Percentiles rank a stretch among this genome's conserved stretches.
Conservation (phyloP, 768 basidiomycete species). For the Dacryopinax spathularia region DNA sequence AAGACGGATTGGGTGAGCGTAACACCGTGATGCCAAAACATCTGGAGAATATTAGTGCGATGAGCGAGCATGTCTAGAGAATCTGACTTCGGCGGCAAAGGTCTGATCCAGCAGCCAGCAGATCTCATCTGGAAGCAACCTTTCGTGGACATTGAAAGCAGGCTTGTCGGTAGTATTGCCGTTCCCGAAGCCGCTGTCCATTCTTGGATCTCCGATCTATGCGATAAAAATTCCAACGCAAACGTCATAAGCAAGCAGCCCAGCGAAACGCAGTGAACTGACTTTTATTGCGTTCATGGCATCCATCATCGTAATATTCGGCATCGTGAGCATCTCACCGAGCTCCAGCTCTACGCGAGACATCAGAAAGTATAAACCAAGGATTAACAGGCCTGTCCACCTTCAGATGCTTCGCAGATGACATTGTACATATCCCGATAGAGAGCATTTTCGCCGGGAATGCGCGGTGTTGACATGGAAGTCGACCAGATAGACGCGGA, state of each 20-base stretch:
- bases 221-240: constrained; percentile 12
- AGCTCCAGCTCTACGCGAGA: constrained; percentile 41
- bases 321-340: constrained; percentile 49
- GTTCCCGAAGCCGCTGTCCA: constrained; percentile 62
- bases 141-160: constrained; percentile 46
- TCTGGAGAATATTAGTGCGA: constrained; percentile 32
- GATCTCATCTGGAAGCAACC: constrained; percentile 60
- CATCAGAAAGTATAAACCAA: not conserved
- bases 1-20: constrained; percentile 77
- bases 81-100: constrained; percentile 56
- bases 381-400: constrained; percentile 24
- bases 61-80: no score
- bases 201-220: constrained; percentile 85
- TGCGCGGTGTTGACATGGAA: not conserved
- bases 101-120: constrained; percentile 79
- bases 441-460: constrained; percentile 10
- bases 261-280: constrained; percentile 12
- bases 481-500: not conserved
- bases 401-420: constrained; percentile 46
- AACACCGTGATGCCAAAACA: constrained; percentile 76
- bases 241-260: constrained; percentile 10
- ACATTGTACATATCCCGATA: constrained; percentile 51
- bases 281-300: constrained; percentile 93
- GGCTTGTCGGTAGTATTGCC: constrained; percentile 27
- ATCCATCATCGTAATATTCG: constrained; percentile 62